phyloP scores from a whole-genome alignment of 2,329 filamentous ascomycete species.

The Pleoardoris graminearum region DNA sequence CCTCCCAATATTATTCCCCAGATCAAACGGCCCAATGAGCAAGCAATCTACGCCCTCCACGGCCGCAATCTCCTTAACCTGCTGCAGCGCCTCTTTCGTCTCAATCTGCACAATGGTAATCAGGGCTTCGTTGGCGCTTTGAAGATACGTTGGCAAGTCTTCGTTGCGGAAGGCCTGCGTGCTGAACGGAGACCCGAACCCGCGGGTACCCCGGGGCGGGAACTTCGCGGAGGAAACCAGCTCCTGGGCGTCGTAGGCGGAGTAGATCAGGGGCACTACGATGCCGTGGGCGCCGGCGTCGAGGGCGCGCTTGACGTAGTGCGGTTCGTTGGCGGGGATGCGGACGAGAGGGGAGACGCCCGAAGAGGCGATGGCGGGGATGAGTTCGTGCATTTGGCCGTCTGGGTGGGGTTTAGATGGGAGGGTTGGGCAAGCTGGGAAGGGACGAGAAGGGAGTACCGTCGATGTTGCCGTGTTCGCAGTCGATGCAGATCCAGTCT shows the following conservation, averaged over 20 bases:
- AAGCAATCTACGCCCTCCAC: conserved; percentile 58
- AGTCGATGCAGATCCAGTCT: conserved; percentile 60
- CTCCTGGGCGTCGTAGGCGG: conserved; percentile 56
- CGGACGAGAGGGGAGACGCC: conserved; percentile 51
- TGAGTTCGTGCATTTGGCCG: conserved; percentile 59
- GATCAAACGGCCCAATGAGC: conserved; percentile 59
- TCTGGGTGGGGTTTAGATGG: conserved; percentile 36
- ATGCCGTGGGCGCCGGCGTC: conserved; percentile 64
- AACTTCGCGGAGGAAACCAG: conserved; percentile 60
- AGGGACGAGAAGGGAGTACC: conserved; percentile 37
- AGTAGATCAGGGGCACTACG: conserved; percentile 58
- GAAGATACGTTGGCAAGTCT: conserved; percentile 53
- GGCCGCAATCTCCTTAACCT: conserved; percentile 54
- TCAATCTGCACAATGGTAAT: conserved; percentile 56
- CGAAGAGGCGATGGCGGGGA: conserved; percentile 53
- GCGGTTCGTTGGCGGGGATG: conserved; percentile 61
- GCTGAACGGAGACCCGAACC: conserved; percentile 60
- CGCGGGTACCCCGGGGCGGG: conserved; percentile 58
- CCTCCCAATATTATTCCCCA: conserved; percentile 61
- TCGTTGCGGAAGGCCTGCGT: conserved; percentile 52
- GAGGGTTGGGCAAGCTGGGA: not conserved
- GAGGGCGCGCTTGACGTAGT: conserved; percentile 65
- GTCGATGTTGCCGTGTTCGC: conserved; percentile 61
- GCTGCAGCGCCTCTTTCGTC: conserved; percentile 47
- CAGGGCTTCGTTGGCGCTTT: conserved; percentile 58